Base-by-base conservation (phyloP, 2,329 filamentous ascomycete species). In the Didymella keratinophila region DNA sequence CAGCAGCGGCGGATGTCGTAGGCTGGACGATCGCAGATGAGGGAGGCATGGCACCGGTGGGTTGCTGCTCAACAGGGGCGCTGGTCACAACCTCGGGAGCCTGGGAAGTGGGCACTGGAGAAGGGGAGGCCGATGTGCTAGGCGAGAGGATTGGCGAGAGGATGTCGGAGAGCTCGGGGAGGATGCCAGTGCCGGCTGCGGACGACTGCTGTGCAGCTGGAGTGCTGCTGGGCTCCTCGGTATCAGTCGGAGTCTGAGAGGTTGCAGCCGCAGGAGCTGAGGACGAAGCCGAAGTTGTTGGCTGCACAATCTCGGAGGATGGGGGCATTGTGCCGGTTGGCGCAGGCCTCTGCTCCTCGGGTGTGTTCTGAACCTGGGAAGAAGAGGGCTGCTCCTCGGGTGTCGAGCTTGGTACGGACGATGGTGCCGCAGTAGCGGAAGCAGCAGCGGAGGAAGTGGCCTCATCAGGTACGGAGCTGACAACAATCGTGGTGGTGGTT, bases 191-290 rank as follows among this genome's bases (percentile, higher is more conserved):
- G 18, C 36, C 21, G 4, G 50, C 50, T 11, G 42, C 43, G 10
- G 54, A 52, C 32, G 54, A 41, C 20, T 25, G 44, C 44, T 50
- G 42, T 18, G 23, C 39, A 18, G 18, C 41, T n/a, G 16, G 20
- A 27, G 45, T 46, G 50, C 44, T 53, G 41, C 51, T 58, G 8
- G 56, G 44, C 27, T 41, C 50, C 7, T 53, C 45, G 2, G 56
- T 50, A 18, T 58, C 56, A n/a, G 56, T 49, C n/a, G 58, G 57
- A 21, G 52, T 34, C 43, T 53, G 56, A 11, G 64, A 55, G 47
- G 43, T 58, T 12, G 58, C 30, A 21, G 54, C 49, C 25, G 55
- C 43, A 21, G 55, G 49, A 23, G 55, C 36, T 16, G 55, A 58
- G 16, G 49, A 36, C 23, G 44, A 58, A 23, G 45, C 45, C 6